Percentiles rank a stretch among this genome's conserved stretches.
Evolutionary conservation across 2,329 filamentous ascomycete genomes (phyloP).

Genomic region (Massarina eburnea): DNA sequence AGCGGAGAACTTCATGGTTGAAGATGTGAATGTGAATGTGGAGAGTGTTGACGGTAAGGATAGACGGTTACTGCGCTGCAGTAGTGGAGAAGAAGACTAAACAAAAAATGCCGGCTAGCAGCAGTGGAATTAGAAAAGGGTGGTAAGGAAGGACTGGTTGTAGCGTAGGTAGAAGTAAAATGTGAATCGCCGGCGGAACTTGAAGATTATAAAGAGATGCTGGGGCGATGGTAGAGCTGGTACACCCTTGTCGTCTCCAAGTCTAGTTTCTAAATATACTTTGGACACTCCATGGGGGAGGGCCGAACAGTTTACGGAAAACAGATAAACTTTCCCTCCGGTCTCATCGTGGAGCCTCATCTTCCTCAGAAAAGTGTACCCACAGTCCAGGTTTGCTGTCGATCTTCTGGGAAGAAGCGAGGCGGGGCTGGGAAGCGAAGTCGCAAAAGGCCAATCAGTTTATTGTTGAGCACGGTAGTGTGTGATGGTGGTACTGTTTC

Average conservation of each 20-base stretch:
- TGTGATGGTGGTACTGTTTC: slow-evolving; percentile 15
- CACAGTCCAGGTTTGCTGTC: neutral
- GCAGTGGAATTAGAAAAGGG: slow-evolving; percentile 16
- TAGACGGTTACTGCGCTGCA: slow-evolving; percentile 29
- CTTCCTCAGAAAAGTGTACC: slow-evolving; percentile 14
- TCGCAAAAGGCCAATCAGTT: slow-evolving; percentile 11
- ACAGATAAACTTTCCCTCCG: slow-evolving; percentile 9
- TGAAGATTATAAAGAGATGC: neutral
- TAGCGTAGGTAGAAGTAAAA: neutral
- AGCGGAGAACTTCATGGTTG: slow-evolving; percentile 34
- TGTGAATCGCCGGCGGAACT: neutral
- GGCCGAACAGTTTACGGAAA: neutral
- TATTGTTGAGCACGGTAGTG: slow-evolving; percentile 15
- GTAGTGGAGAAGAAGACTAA: slow-evolving; percentile 12
- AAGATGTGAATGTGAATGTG: slow-evolving; percentile 2
- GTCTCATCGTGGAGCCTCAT: slow-evolving; percentile 11
- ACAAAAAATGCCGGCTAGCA: slow-evolving; percentile 29
- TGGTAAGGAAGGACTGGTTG: slow-evolving; percentile 7
- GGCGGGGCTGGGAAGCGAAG: neutral
- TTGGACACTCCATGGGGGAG: neutral
- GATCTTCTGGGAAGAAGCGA: neutral
- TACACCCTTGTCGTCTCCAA: neutral
- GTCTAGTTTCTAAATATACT: neutral
- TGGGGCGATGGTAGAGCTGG: neutral
- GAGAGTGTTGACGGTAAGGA: slow-evolving; percentile 1